These are phyloP conservation scores for Diaporthe ampelina DNA, from an alignment of 2,329 filamentous ascomycete species.

Conservation along the genomic window DNA sequence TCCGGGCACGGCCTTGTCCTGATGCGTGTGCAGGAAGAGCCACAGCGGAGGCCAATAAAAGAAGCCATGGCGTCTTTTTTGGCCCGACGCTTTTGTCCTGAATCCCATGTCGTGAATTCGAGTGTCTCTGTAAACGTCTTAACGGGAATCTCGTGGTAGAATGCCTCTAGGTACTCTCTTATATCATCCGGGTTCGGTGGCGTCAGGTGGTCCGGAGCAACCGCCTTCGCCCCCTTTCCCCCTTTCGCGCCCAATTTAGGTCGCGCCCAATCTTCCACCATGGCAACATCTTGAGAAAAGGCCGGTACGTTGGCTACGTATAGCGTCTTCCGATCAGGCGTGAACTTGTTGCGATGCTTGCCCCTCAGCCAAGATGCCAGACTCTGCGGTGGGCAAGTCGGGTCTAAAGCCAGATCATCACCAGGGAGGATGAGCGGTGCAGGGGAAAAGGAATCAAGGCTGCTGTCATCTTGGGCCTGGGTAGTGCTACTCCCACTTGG, in stretches of 20 bases:
- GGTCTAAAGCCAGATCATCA: constrained; percentile 70
- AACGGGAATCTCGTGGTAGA: constrained; percentile 68
- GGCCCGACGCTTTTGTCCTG: constrained; percentile 26
- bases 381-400: constrained; percentile 64
- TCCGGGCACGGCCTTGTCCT: constrained; percentile 64
- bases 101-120: constrained; percentile 64
- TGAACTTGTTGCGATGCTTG: constrained; percentile 64
- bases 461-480: constrained; percentile 40
- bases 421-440: constrained; percentile 71
- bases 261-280: constrained; percentile 59
- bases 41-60: constrained; percentile 61
- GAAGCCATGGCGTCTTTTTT: constrained; percentile 42
- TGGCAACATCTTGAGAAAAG: constrained; percentile 53
- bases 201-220: constrained; percentile 44
- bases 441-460: constrained; percentile 61
- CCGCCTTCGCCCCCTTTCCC: constrained; percentile 59
- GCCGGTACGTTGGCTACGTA: constrained; percentile 66
- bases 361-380: constrained; percentile 64
- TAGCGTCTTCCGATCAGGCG: constrained; percentile 59
- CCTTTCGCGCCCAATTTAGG: constrained; percentile 53
- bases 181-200: constrained; percentile 50
- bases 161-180: constrained; percentile 56
- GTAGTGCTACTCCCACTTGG: constrained; percentile 11
- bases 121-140: constrained; percentile 57
- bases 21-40: constrained; percentile 59